Percentiles rank a stretch among this genome's conserved stretches.
These are phyloP conservation scores for Candida sanyaensis DNA, from an alignment of 1,139 yeast genomes.

Conservation along the genomic window DNA sequence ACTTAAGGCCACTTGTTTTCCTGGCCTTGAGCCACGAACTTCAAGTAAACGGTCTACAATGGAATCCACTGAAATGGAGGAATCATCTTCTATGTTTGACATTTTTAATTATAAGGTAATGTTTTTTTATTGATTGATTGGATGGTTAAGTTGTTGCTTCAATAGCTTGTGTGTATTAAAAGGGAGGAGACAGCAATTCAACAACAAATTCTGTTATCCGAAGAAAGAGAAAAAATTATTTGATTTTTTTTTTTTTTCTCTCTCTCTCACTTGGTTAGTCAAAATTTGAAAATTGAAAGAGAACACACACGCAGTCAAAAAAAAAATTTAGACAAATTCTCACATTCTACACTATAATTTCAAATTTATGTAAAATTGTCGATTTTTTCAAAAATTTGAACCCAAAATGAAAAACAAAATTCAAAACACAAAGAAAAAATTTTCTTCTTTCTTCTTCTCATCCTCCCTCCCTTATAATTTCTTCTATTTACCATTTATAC, in stretches of 20 bases:
- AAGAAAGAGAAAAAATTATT: conserved; percentile 1
- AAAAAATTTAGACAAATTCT: too few relatives aligned
- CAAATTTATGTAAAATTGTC: too few relatives aligned
- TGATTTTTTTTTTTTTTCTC: conserved; percentile 2
- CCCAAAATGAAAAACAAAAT: too few relatives aligned
- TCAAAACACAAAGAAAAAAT: too few relatives aligned
- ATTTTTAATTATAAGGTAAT: conserved; percentile 6
- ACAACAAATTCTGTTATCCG: conserved; percentile 3
- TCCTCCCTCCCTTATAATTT: too few relatives aligned
- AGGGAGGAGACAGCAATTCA: conserved; percentile 2
- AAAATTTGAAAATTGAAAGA: not conserved
- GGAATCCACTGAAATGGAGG: conserved; percentile 79
- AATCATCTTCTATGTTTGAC: conserved; percentile 70
- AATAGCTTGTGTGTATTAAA: not conserved
- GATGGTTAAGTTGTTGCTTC: not conserved
- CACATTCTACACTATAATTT: too few relatives aligned
- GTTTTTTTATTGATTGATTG: conserved; percentile 3
- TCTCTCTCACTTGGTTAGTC: not conserved
- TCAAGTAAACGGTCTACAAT: conserved; percentile 95
- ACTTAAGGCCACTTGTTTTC: conserved; percentile 90
- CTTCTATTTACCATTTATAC: too few relatives aligned
- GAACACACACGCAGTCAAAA: not conserved
- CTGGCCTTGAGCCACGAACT: conserved; percentile 98
- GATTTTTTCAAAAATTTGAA: too few relatives aligned
- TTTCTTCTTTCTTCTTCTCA: too few relatives aligned